Evolutionary conservation across 352 stramenopile species (phyloP).

Genomic region (Blastocystis sp.): DNA sequence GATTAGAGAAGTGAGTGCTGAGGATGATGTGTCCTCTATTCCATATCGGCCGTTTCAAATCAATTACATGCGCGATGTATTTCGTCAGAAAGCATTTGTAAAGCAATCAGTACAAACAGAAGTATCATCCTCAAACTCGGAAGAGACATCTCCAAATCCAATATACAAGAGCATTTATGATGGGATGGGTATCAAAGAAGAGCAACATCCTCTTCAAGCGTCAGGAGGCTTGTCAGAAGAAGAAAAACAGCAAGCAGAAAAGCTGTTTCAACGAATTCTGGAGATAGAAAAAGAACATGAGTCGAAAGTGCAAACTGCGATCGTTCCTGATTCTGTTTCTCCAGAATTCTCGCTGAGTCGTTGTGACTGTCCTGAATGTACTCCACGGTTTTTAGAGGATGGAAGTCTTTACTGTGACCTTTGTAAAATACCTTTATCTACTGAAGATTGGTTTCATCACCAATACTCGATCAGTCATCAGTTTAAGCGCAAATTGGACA

Average conservation of each 20-base stretch:
- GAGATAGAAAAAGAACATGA: conserved; percentile 36
- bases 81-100: conserved; percentile 33
- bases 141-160: neutral
- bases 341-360: neutral
- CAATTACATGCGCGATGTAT: conserved; percentile 37
- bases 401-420: neutral
- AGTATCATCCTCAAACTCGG: neutral
- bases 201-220: neutral
- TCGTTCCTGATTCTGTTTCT: neutral
- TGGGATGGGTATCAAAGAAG: neutral
- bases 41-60: neutral
- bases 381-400: neutral
- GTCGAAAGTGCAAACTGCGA: neutral
- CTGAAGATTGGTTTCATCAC: conserved; percentile 5
- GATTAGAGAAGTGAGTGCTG: too few relatives aligned
- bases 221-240: neutral
- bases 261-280: conserved; percentile 14
- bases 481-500: neutral
- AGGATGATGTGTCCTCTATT: neutral
- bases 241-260: neutral
- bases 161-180: conserved; percentile 29
- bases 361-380: conserved; percentile 21
- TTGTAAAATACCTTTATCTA: neutral
- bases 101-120: neutral
- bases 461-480: conserved; percentile 38